Evolutionary conservation across 176 grass and related monocot species (phyloP).

Genomic region (Paspalum vaginatum): DNA sequence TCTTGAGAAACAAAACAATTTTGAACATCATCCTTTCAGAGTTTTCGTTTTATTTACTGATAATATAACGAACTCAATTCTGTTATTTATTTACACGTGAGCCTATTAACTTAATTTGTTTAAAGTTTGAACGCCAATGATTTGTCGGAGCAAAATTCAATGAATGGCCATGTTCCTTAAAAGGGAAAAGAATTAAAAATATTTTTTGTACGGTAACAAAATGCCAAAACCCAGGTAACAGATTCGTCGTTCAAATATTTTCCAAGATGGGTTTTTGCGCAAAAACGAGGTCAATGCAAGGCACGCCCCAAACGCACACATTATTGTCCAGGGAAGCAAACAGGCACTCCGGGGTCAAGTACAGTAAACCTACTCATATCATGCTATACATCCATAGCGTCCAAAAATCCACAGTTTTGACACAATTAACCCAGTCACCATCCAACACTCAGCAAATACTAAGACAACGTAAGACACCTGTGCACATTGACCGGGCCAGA

Average conservation of each 20-base stretch:
- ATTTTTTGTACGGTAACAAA: too few relatives aligned
- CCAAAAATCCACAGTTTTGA: slow-evolving; percentile 42
- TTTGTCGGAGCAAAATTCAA: too few relatives aligned
- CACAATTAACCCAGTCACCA: slow-evolving; percentile 21
- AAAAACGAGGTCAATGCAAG: not conserved
- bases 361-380: slow-evolving; percentile 50
- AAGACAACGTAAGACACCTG: not conserved
- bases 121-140: too few relatives aligned
- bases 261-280: not conserved
- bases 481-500: slow-evolving; percentile 13
- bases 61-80: too few relatives aligned
- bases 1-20: too few relatives aligned
- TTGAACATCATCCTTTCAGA: too few relatives aligned
- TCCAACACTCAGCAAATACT: slow-evolving; percentile 16
- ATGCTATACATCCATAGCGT: slow-evolving; percentile 54
- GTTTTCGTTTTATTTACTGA: too few relatives aligned
- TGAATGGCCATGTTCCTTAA: too few relatives aligned
- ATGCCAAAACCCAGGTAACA: not conserved
- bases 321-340: not conserved
- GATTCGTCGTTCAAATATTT: not conserved
- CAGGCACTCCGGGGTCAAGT: not conserved
- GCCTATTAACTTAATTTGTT: too few relatives aligned
- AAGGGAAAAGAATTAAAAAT: too few relatives aligned
- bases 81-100: too few relatives aligned
- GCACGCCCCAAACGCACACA: not conserved